Percentiles rank a stretch among this genome's conserved stretches.
Conservation (phyloP, 345 rosid genomes). For the Rhizophora apiculata region DNA sequence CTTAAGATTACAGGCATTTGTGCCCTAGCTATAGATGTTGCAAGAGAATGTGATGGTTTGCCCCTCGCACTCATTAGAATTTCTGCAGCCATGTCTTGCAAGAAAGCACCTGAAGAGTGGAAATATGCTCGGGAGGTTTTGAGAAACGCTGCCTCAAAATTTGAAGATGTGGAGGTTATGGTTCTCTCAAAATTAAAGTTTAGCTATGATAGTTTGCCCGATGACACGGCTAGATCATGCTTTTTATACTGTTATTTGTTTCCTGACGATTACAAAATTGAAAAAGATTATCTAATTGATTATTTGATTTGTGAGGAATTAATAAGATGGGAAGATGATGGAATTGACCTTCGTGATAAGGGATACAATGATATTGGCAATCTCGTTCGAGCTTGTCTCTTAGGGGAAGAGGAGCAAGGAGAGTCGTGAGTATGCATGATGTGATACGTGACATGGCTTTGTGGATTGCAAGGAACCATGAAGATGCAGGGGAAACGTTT, state of each 20-base stretch:
- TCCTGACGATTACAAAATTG: neutral
- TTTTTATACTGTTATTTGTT: slow-evolving; percentile 22
- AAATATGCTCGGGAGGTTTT: slow-evolving; percentile 6
- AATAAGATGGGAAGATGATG: neutral
- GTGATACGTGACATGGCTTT: slow-evolving; percentile 25
- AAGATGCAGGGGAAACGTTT: too few relatives aligned
- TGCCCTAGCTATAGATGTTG: neutral
- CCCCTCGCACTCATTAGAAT: slow-evolving; percentile 10
- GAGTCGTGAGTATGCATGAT: slow-evolving; percentile 22
- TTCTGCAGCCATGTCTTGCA: slow-evolving; percentile 11
- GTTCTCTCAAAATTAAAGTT: neutral
- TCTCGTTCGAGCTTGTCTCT: slow-evolving; percentile 2
- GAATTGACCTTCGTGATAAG: neutral
- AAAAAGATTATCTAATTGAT: slow-evolving; percentile 3
- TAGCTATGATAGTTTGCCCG: slow-evolving; percentile 12
- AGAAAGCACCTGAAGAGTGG: slow-evolving; percentile 12
- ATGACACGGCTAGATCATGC: slow-evolving; percentile 1
- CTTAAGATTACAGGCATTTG: neutral
- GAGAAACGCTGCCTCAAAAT: neutral
- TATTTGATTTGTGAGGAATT: slow-evolving; percentile 22
- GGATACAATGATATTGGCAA: slow-evolving; percentile 11
- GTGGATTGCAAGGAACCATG: too few relatives aligned
- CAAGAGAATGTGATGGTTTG: slow-evolving; percentile 16
- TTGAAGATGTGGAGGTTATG: neutral
- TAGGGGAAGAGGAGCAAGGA: neutral